A percentile compares a stretch with the other conserved stretches of the same genome.
These are phyloP conservation scores for Apiotrichum veenhuisii DNA, from an alignment of 1,284 basidiomycete genomes.

Conservation along the genomic window DNA sequence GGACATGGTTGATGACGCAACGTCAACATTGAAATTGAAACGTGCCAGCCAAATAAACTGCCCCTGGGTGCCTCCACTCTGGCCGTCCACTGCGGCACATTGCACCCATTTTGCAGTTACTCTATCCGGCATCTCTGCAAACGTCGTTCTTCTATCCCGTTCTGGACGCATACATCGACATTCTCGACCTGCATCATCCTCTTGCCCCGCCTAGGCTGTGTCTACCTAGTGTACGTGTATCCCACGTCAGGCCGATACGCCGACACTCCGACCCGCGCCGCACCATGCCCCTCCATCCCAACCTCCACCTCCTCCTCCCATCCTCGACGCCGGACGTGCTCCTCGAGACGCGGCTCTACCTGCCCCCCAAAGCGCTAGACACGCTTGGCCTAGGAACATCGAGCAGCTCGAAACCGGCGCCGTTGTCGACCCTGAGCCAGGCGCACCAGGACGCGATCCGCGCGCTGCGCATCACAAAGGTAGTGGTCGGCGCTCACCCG, in stretches of 20 bases:
- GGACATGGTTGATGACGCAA: background rate
- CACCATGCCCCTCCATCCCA: slow-evolving; percentile 25
- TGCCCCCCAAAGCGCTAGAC: slow-evolving; percentile 13
- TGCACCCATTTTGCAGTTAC: too few relatives aligned
- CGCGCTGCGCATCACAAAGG: slow-evolving; percentile 13
- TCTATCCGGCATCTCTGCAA: too few relatives aligned
- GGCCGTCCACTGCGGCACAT: too few relatives aligned
- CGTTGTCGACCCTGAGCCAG: background rate
- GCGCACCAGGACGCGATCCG: background rate
- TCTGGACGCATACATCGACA: too few relatives aligned
- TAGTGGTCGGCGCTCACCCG: slow-evolving; percentile 42
- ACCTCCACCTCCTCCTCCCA: slow-evolving; percentile 36
- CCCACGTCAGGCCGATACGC: too few relatives aligned
- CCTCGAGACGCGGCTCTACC: slow-evolving; percentile 39
- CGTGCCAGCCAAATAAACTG: too few relatives aligned
- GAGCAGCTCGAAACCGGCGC: background rate
- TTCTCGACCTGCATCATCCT: too few relatives aligned
- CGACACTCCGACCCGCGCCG: background rate
- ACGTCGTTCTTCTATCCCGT: too few relatives aligned
- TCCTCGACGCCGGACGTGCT: slow-evolving; percentile 20
- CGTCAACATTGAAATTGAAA: background rate
- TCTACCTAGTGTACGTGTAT: too few relatives aligned
- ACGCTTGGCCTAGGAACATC: background rate
- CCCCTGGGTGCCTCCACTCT: too few relatives aligned
- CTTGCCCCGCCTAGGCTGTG: too few relatives aligned